Evolutionary conservation across 306 rosid species (phyloP).

Genomic region (Vigna hirtella): DNA sequence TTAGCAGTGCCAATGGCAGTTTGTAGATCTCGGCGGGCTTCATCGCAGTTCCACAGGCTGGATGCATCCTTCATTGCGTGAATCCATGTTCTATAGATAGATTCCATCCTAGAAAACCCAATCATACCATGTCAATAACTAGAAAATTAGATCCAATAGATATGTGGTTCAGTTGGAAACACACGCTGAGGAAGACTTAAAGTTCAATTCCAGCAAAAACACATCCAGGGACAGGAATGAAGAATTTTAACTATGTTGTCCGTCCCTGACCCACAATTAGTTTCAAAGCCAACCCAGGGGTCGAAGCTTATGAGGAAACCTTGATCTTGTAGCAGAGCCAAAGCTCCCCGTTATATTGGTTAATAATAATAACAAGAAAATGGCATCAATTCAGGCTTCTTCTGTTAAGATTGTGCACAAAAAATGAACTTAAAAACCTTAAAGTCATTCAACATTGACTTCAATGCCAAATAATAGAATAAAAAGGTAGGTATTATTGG

Average conservation of each 20-base stretch:
- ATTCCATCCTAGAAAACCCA: conserved; percentile 78
- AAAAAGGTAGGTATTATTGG: not conserved
- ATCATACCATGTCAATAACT: conserved; percentile 37
- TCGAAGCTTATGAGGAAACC: not conserved
- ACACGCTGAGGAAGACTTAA: not conserved
- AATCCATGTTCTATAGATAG: conserved; percentile 79
- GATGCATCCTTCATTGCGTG: conserved; percentile 66
- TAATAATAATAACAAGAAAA: not conserved
- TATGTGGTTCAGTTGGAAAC: not conserved
- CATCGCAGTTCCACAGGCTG: conserved; percentile 68
- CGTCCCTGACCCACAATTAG: not conserved
- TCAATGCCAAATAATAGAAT: not conserved
- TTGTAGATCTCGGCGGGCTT: conserved; percentile 78
- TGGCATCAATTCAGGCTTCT: not conserved
- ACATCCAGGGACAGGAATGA: too few relatives aligned
- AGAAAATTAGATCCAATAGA: not conserved
- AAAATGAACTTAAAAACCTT: conserved; percentile 7
- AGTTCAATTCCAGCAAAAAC: too few relatives aligned
- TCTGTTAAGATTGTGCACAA: not conserved
- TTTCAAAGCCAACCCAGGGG: not conserved
- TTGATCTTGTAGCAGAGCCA: not conserved
- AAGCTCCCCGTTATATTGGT: not conserved
- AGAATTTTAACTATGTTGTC: too few relatives aligned
- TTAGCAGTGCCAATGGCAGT: conserved; percentile 90
- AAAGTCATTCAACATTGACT: conserved; percentile 1